Percentiles rank a stretch among this genome's conserved stretches.
phyloP scores from a whole-genome alignment of 495 filamentous ascomycete species.

The Venustampulla echinocandica region DNA sequence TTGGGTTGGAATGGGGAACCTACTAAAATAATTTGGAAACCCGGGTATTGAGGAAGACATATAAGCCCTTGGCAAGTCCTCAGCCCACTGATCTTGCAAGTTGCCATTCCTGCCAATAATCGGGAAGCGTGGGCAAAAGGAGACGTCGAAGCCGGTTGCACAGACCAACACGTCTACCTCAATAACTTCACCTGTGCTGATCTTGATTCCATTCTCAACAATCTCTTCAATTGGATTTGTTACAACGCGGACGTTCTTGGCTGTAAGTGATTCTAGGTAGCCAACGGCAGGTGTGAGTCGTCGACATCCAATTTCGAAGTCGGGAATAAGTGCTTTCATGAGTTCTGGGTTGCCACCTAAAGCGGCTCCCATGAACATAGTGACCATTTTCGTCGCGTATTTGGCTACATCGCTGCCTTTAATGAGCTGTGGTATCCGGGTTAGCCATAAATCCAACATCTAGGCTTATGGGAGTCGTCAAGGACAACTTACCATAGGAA shows the following conservation, averaged over 20 bases:
- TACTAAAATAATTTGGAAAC: constrained; percentile 56
- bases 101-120: constrained; percentile 40
- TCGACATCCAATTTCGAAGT: constrained; percentile 56
- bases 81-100: constrained; percentile 37
- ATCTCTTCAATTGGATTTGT: constrained; percentile 47
- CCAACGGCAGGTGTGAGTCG: constrained; percentile 61
- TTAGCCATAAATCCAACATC: not conserved
- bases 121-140: constrained; percentile 50
- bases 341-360: constrained; percentile 25
- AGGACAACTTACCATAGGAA: constrained; percentile 21
- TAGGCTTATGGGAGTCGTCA: not conserved
- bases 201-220: constrained; percentile 49
- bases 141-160: constrained; percentile 58
- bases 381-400: constrained; percentile 20
- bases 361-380: constrained; percentile 24
- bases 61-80: constrained; percentile 53
- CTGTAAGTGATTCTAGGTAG: constrained; percentile 55
- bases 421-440: constrained; percentile 19
- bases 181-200: constrained; percentile 44
- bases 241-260: constrained; percentile 53
- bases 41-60: constrained; percentile 50
- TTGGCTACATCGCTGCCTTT: constrained; percentile 27
- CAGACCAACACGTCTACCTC: constrained; percentile 59
- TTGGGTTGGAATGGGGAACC: constrained; percentile 8
- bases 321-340: constrained; percentile 26